Base-by-base conservation (phyloP, 768 basidiomycete species). In the Phanerochaete sordida region DNA sequence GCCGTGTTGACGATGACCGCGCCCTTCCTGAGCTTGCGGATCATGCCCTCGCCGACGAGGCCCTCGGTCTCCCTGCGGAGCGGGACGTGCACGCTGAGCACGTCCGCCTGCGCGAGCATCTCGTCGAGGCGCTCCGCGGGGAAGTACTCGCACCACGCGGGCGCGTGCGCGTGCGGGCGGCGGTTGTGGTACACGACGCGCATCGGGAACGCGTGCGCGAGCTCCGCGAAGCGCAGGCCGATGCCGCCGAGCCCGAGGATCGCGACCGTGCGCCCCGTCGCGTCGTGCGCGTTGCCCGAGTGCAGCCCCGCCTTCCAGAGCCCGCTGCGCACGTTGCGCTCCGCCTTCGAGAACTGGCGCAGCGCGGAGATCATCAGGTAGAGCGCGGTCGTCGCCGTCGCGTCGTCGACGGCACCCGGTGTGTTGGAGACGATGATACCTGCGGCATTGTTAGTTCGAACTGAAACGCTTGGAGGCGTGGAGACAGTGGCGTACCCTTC, bases 51-150 rank as follows among this genome's bases (percentile, higher is more conserved):
- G 7, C 86, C 85, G 1, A 95, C 86, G 11, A 90, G 73, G 1
- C 86, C 84, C 39, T 84, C 80, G 3, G 93, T 97, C 28, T 92
- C 85, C 19, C 77, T 70, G 49, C 84, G 82, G 49, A 95, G 75
- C 0, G 95, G 95, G 15, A 94, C 84, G 71, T 94, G 90, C n/a
- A 98, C 77, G 62, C 90, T 93, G 66, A 97, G 75, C 51, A 95
- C 88, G 70, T 98, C 95, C 7, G 89, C 76, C 66, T 84, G 78
- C 16, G 68, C 76, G 30, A 95, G 76, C 72, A 98, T 82, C 62
- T 77, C 81, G 46, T 82, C 77, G 24, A 85, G 56, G 65, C 82
- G 81, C 47, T 85, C 83, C 52, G 79, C 76, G 30, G 76, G 73
- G 63, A 87, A 84, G 72, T 96, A 98, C 67, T 86, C 82, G 64